Conservation (phyloP, 768 basidiomycete genomes). For the Termitomyces sp. region DNA sequence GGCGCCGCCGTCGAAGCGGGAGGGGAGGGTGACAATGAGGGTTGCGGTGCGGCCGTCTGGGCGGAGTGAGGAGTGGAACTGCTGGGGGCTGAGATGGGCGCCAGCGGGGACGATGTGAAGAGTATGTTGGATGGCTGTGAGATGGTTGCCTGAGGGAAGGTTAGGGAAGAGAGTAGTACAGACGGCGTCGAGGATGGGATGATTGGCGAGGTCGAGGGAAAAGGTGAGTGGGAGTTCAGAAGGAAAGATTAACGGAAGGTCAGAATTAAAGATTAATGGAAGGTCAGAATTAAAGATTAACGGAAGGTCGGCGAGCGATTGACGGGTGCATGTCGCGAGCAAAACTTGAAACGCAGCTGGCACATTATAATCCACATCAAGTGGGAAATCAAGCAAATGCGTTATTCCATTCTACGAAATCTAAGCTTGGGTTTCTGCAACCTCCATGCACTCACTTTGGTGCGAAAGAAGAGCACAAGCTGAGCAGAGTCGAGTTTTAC, state of each 20-base stretch:
- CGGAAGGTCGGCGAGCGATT: slow-evolving; percentile 64
- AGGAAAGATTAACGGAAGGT: too few relatives aligned
- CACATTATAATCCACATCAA: slow-evolving; percentile 68
- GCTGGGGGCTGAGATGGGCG: too few relatives aligned
- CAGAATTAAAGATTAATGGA: too few relatives aligned
- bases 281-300: too few relatives aligned
- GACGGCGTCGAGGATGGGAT: slow-evolving; percentile 76
- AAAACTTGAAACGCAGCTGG: slow-evolving; percentile 66
- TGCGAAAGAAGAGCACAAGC: slow-evolving; percentile 71
- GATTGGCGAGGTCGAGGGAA: slow-evolving; percentile 68
- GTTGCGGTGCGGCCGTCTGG: slow-evolving; percentile 63
- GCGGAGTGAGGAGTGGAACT: too few relatives aligned
- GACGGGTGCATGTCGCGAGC: slow-evolving; percentile 56
- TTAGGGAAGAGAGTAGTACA: slow-evolving; percentile 68
- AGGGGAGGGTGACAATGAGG: slow-evolving; percentile 61
- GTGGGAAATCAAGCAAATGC: slow-evolving; percentile 77
- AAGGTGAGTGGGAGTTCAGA: slow-evolving; percentile 70
- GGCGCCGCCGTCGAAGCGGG: slow-evolving; percentile 66
- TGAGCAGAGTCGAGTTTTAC: slow-evolving; percentile 66
- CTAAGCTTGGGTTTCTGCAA: too few relatives aligned
- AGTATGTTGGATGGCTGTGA: slow-evolving; percentile 51
- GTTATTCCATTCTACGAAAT: slow-evolving; percentile 78
- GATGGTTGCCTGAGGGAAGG: slow-evolving; percentile 62
- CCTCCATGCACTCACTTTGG: slow-evolving; percentile 37
- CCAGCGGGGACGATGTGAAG: slow-evolving; percentile 65